Evolutionary conservation across 495 filamentous ascomycete genomes (phyloP), one percentile per base, ranked within the genome.

Genomic region (Penicillium robsamsonii): DNA sequence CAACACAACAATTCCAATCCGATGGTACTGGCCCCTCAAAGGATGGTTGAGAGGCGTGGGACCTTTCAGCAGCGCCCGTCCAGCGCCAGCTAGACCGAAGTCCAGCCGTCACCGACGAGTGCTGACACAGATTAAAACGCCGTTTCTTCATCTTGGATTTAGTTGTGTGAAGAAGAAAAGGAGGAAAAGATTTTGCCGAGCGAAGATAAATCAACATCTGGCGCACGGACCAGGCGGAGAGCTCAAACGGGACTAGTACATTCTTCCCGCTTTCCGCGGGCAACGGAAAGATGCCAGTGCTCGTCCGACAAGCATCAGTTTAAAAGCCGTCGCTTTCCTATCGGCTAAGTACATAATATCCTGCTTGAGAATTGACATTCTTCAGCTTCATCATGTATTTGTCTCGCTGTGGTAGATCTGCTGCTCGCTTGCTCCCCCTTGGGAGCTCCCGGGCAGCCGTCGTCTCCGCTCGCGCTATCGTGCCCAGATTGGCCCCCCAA

Each of bases 131-230:
- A 55, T 65, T 61, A 60, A 67, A 41, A 71, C 69, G 70, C 71
- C 67, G 50, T 71, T 70, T 79, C 76, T 75, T 79, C 76, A 79
- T 79, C 65, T 79, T 79, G 76, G 76, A 77, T 77, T 78, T 77
- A 79, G 76, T 77, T 79, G 76, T 79, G 76, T 77, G 74, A 76
- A 68, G 67, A 75, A 70, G 59, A 67, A 68, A 65, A 51, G 61
- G 53, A 50, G 54, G 25, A 55, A 57, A 60, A 29, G 49, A 63
- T 45, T 60, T 60, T 55, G 60, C 60, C 53, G 65, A 46, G 49
- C 52, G 52, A 58, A 37, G 59, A 66, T 62, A 65, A 55, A 55
- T 45, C 42, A 17, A 3, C 25, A 40, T 40, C 20, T 5, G 24
- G 55, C 54, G 61, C 68, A 70, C 64, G 53, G 64, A 56, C 66